A percentile compares a stretch with the other conserved stretches of the same genome.
phyloP scores from a whole-genome alignment of 139 green algal species.

The Asterochloris erici region DNA sequence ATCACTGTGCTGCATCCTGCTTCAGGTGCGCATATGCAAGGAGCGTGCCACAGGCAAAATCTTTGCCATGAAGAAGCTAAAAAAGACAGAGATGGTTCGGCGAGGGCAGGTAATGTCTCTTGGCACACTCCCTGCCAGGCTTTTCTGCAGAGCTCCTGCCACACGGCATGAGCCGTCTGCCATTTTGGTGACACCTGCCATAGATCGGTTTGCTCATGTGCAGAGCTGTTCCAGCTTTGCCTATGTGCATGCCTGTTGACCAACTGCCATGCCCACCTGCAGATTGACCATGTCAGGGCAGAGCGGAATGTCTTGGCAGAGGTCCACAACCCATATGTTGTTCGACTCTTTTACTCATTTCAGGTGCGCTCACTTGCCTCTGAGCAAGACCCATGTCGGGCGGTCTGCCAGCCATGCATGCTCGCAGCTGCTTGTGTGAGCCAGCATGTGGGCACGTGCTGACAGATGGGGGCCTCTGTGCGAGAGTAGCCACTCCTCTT shows the following conservation, averaged over 20 bases:
- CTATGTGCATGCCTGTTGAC: no score
- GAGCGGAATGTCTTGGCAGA: constrained; percentile 95
- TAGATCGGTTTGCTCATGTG: background rate
- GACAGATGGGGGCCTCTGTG: background rate
- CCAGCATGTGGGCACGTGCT: background rate
- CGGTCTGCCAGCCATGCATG: background rate
- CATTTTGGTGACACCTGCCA: background rate
- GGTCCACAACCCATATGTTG: constrained; percentile 82
- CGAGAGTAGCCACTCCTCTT: background rate
- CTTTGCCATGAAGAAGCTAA: constrained; percentile 97
- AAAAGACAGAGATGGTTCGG: constrained; percentile 94
- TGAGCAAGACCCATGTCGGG: no score
- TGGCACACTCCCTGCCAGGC: background rate
- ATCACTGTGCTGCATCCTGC: background rate
- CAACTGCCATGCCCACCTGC: background rate
- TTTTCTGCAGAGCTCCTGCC: background rate
- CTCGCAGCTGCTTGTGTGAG: background rate
- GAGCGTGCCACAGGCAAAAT: constrained; percentile 80
- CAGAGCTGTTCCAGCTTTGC: no score
- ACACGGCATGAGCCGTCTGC: background rate
- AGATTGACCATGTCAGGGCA: constrained; percentile 93
- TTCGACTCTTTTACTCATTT: constrained; percentile 95
- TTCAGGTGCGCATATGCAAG: constrained; percentile 79
- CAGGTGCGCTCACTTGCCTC: constrained; percentile 19
- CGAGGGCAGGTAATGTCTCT: constrained; percentile 71